Evolutionary conservation across 2,329 filamentous ascomycete species (phyloP).

Genomic region (Nemania abortiva): DNA sequence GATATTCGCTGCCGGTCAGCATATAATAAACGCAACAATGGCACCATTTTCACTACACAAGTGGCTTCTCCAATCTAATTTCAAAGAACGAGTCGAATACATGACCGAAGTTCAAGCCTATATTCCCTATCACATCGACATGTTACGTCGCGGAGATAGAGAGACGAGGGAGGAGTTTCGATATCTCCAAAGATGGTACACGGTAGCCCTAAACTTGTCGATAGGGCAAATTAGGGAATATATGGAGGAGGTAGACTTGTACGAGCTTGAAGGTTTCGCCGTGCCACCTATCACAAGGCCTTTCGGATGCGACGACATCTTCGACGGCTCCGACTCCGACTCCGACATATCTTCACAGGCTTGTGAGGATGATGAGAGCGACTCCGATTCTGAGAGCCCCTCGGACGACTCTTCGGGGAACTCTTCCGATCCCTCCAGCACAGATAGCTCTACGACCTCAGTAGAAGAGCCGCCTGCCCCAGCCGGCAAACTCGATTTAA

Average conservation of each 20-base stretch:
- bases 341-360: not conserved
- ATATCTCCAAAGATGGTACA: constrained; percentile 8
- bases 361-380: not conserved
- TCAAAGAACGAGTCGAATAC: fast-evolving
- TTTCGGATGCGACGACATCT: not conserved
- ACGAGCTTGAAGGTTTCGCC: constrained; percentile 20
- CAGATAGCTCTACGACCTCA: not conserved
- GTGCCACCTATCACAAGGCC: not conserved
- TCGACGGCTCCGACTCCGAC: not conserved
- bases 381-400: no score
- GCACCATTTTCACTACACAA: no score
- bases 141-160: not conserved
- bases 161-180: not conserved
- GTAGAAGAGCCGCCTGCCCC: not conserved
- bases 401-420: no score
- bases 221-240: not conserved
- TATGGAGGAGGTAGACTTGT: not conserved
- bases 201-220: not conserved
- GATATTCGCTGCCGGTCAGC: not conserved
- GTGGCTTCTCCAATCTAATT: not conserved
- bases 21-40: not conserved
- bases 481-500: not conserved
- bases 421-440: not conserved
- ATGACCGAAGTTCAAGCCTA: not conserved
- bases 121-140: constrained; percentile 9